Conservation (phyloP, 768 basidiomycete species). For the Amanita rubescens region DNA sequence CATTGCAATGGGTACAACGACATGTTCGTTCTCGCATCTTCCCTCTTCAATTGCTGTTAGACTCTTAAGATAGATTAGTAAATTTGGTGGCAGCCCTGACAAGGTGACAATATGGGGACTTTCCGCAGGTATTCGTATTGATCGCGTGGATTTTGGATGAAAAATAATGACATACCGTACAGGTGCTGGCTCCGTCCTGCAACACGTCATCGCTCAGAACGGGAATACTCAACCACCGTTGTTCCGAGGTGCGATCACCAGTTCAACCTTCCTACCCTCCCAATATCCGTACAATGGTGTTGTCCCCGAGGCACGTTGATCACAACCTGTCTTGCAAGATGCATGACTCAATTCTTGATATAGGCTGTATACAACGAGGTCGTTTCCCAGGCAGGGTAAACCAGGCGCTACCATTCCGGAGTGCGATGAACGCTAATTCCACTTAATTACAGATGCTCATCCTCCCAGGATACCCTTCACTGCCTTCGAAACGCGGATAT, state of each 20-base stretch:
- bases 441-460: slow-evolving; percentile 24
- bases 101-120: slow-evolving; percentile 38
- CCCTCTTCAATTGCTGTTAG: background rate
- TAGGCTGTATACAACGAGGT: slow-evolving; percentile 28
- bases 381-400: slow-evolving; percentile 29
- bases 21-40: slow-evolving; percentile 22
- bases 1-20: slow-evolving; percentile 34
- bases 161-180: background rate
- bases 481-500: slow-evolving; percentile 33
- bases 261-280: slow-evolving; percentile 36
- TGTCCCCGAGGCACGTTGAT: slow-evolving; percentile 29
- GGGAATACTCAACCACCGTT: slow-evolving; percentile 38
- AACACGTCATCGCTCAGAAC: slow-evolving; percentile 39
- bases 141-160: background rate
- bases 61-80: slow-evolving; percentile 22
- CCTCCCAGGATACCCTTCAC: slow-evolving; percentile 23
- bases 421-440: background rate
- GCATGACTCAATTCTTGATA: background rate
- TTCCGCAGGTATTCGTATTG: slow-evolving; percentile 26
- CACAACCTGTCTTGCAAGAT: background rate
- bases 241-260: slow-evolving; percentile 37
- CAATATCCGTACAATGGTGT: slow-evolving; percentile 37
- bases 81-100: slow-evolving; percentile 34
- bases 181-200: slow-evolving; percentile 44
- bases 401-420: background rate